Percentiles rank a stretch among this genome's conserved stretches.
Conservation (phyloP, 2,329 filamentous ascomycete species). For the Aspergillus eucalypticola region DNA sequence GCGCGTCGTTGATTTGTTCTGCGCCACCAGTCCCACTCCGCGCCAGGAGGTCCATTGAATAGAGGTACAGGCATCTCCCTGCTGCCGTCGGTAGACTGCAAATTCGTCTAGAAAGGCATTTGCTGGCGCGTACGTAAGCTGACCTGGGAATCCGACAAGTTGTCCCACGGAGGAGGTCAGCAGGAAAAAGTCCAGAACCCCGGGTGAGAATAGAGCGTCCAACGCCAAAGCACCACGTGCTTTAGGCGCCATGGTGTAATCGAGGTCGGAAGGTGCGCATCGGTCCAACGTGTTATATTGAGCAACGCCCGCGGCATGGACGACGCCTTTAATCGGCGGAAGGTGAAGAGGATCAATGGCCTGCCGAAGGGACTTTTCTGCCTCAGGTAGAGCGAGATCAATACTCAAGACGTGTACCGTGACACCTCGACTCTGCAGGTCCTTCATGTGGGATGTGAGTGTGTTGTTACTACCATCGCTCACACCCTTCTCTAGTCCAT, state of each 20-base stretch:
- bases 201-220: conserved; percentile 5
- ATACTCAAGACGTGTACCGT: conserved; percentile 36
- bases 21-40: conserved; percentile 31
- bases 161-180: conserved; percentile 13
- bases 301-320: conserved; percentile 12
- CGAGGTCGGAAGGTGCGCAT: background rate
- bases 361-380: conserved; percentile 20
- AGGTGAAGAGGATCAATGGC: conserved; percentile 8
- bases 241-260: conserved; percentile 9
- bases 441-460: conserved; percentile 7
- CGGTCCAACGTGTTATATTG: conserved; percentile 3
- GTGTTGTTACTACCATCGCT: conserved; percentile 24
- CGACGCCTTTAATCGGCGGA: conserved; percentile 9
- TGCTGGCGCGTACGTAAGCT: conserved; percentile 4
- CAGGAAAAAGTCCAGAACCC: conserved; percentile 11
- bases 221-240: conserved; percentile 1
- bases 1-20: conserved; percentile 26
- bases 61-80: conserved; percentile 7
- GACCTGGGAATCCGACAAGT: conserved; percentile 11
- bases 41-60: conserved; percentile 16
- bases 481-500: conserved; percentile 32
- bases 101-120: conserved; percentile 14
- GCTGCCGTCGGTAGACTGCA: conserved; percentile 3
- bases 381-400: conserved; percentile 35
- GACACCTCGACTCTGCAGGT: conserved; percentile 33